Evolutionary conservation across 148 eudicot species (phyloP).

Genomic region (Linanthus parryae): DNA sequence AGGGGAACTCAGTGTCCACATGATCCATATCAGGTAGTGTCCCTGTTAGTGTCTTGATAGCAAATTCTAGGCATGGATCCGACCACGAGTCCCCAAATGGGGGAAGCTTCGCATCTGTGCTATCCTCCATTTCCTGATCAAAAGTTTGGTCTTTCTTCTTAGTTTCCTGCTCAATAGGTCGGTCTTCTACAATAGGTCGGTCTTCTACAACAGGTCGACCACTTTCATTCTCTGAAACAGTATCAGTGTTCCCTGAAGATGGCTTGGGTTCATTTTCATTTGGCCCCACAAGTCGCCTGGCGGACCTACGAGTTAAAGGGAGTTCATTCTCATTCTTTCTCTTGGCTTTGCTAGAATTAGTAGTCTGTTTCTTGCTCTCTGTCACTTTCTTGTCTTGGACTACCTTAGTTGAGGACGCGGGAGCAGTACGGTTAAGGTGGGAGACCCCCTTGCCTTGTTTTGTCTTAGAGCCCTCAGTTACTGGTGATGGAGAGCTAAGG

Average conservation of each 20-base stretch:
- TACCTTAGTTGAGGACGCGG: no score
- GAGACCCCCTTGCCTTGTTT: constrained; percentile 9
- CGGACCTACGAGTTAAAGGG: constrained; percentile 35
- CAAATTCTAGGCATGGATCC: constrained; percentile 82
- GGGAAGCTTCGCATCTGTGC: constrained; percentile 15
- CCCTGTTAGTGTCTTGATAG: constrained; percentile 78
- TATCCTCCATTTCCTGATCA: constrained; percentile 6
- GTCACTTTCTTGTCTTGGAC: neutral
- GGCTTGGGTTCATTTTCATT: constrained; percentile 18
- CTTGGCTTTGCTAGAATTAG: constrained; percentile 34
- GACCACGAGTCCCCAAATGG: constrained; percentile 45
- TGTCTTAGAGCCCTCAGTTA: constrained; percentile 7
- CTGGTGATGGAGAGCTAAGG: neutral
- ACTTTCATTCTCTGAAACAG: no score
- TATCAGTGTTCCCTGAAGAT: constrained; percentile 20
- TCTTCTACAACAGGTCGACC: neutral
- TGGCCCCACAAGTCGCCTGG: constrained; percentile 50
- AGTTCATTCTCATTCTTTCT: constrained; percentile 13
- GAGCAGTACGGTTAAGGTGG: constrained; percentile 11
- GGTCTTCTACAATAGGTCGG: constrained; percentile 16
- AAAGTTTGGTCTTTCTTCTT: constrained; percentile 6
- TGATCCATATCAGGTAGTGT: constrained; percentile 59
- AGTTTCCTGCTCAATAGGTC: constrained; percentile 4
- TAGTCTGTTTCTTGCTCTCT: constrained; percentile 12
- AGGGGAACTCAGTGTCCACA: constrained; percentile 36